Evolutionary conservation across 208 protist species (phyloP).

Genomic region (Trypanosoma rangeli): DNA sequence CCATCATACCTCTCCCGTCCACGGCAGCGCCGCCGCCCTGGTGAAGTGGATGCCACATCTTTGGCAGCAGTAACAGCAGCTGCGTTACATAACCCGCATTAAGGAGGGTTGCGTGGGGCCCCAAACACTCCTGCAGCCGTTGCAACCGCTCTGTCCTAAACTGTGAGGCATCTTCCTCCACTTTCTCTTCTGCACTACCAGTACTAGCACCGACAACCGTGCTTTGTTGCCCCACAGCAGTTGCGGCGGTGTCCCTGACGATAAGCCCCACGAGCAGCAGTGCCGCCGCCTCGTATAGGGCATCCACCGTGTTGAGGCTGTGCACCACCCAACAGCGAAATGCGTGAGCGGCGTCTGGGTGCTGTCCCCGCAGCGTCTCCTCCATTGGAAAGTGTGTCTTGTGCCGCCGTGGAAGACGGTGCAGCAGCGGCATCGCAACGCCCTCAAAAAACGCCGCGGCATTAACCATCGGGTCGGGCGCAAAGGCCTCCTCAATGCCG

Average conservation of each 20-base stretch:
- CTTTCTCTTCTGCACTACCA: neutral
- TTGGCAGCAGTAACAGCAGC: neutral
- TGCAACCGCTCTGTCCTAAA: conserved; percentile 1
- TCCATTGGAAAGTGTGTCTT: conserved; percentile 16
- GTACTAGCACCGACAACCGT: neutral
- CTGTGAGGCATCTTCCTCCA: neutral
- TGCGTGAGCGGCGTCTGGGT: neutral
- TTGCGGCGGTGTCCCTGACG: neutral
- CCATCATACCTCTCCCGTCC: neutral
- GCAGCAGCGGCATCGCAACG: conserved; percentile 3
- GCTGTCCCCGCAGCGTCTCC: conserved; percentile 4
- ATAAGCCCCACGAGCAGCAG: neutral
- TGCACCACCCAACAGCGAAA: conserved; percentile 20
- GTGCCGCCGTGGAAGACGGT: conserved; percentile 1
- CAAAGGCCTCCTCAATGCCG: conserved; percentile 13
- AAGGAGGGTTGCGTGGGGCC: neutral
- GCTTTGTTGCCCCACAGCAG: neutral
- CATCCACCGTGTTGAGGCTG: conserved; percentile 3
- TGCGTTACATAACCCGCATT: neutral
- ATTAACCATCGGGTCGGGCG: conserved; percentile 5
- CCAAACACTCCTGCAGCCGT: conserved; percentile 11
- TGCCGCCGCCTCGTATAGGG: neutral
- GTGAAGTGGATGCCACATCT: neutral
- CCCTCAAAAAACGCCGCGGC: conserved; percentile 2
- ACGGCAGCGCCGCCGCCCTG: neutral